Conservation (phyloP, 371 early-diverging fungal genomes). For the Encephalitozoon hellem region DNA sequence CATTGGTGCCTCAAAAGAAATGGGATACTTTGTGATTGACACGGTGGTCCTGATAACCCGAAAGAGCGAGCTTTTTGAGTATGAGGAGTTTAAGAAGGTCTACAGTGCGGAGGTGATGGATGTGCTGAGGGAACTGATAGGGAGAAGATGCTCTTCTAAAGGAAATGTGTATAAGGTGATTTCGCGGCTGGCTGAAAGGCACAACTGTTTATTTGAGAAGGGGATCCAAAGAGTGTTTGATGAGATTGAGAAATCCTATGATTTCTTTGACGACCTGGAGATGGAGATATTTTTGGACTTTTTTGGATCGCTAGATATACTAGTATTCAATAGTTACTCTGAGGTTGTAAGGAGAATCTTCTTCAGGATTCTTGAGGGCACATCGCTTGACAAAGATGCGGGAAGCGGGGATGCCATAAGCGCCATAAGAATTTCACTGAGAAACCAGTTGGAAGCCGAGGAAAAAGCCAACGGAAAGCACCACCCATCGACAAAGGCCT, state of each 20-base stretch:
- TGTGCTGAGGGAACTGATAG: not conserved
- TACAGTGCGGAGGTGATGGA: not conserved
- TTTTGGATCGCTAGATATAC: not conserved
- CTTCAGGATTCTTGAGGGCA: not conserved
- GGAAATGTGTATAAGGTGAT: not conserved
- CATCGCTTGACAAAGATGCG: not conserved
- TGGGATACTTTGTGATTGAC: not conserved
- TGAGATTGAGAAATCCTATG: not conserved
- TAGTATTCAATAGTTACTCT: not conserved
- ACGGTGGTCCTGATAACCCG: not conserved
- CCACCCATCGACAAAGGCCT: not conserved
- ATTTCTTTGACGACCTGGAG: not conserved
- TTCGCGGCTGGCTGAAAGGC: not conserved
- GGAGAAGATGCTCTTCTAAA: not conserved
- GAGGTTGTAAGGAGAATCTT: not conserved
- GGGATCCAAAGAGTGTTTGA: not conserved
- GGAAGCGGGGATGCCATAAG: not conserved
- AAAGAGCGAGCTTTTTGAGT: not conserved
- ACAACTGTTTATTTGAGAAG: not conserved
- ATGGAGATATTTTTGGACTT: conserved; percentile 5
- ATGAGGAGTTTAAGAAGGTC: not conserved
- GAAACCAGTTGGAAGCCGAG: not conserved
- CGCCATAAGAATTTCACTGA: not conserved
- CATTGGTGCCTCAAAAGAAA: not conserved
- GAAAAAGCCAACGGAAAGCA: not conserved